Percentiles rank a stretch among this genome's conserved stretches.
phyloP scores from a whole-genome alignment of 768 basidiomycete genomes.

The Boletus sp. region DNA sequence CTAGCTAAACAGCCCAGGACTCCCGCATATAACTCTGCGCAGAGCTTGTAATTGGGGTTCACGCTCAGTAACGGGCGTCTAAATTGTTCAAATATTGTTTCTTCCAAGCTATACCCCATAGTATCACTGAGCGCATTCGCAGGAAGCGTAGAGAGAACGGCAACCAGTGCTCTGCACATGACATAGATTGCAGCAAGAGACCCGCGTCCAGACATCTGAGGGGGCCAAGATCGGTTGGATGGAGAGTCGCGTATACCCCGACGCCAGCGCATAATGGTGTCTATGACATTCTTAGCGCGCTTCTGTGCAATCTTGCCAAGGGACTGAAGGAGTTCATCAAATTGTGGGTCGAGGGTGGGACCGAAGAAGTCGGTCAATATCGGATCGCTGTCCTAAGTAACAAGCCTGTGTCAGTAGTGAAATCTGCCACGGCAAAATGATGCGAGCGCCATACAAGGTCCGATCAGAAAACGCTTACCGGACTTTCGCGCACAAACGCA shows the following conservation, averaged over 20 bases:
- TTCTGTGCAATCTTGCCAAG: constrained; percentile 85
- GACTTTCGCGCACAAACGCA: constrained; percentile 60
- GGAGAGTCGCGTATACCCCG: constrained; percentile 68
- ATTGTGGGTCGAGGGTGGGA: constrained; percentile 66
- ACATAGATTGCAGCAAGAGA: constrained; percentile 86
- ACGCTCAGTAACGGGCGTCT: constrained; percentile 59
- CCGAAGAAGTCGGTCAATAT: constrained; percentile 68
- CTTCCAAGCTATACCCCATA: constrained; percentile 79
- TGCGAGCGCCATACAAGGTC: not conserved
- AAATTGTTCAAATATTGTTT: constrained; percentile 86
- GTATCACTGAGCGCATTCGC: constrained; percentile 78
- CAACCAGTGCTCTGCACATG: constrained; percentile 83
- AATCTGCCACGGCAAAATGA: not conserved
- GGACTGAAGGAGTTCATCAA: constrained; percentile 83
- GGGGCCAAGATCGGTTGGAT: constrained; percentile 30
- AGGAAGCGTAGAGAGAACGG: constrained; percentile 66
- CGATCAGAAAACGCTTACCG: constrained; percentile 47
- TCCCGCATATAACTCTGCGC: constrained; percentile 79
- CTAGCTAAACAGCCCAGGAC: constrained; percentile 83
- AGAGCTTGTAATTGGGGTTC: constrained; percentile 75
- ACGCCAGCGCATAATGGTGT: constrained; percentile 86
- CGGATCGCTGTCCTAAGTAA: constrained; percentile 62
- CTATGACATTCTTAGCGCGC: constrained; percentile 79
- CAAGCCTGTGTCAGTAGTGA: constrained; percentile 1
- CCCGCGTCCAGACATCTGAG: constrained; percentile 56